Evolutionary conservation across 331 rosid genomes (phyloP), one percentile per base, ranked within the genome.

Genomic region (Cydonia oblonga): DNA sequence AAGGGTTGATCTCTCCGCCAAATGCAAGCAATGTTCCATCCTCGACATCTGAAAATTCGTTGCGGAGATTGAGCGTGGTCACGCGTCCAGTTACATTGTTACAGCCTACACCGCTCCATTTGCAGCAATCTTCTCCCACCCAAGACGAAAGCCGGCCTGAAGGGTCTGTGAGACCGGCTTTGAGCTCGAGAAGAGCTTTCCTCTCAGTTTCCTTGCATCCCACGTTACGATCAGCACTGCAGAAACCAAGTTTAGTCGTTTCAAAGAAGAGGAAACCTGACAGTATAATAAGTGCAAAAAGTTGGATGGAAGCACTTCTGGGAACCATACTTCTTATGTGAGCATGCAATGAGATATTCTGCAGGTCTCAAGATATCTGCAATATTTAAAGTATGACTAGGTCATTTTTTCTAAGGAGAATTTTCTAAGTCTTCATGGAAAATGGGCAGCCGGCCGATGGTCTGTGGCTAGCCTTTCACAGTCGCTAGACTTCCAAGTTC

Each of bases 161-260:
- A 24, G 73, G 69, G 19, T 78, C 69, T 10, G 60, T 14, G 14
- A 78, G 23, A 16, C 74, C 66, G 15, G 18, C 64, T 66, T 73
- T 78, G 9, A 77, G 49, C 56, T 54, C 9, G 9, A 63, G 42
- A 65, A 77, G 81, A 9, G 81, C 81, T 77, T 77, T 70, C 42
- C 59, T 77, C 60, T 69, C 64, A 9, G 11, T 19, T 1, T 74
- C 71, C 60, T 53, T 23, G 56, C 72, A 74, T 13, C 16, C 14
- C 14, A 35, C 44, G 3, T 53, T 28, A 14, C 4, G 70, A 13
- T 61, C 62, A 3, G 51, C 74, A 22, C 14, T 53, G 52, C 52
- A 54, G 49, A 30, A 20, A 69, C 64, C 7, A 35, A 69, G 52
- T 30, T 35, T 32, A 15, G 33, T 18, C 25, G 70, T 65, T 44